Base-by-base conservation (phyloP, 2,329 filamentous ascomycete genomes). In the Fusarium ambrosium region DNA sequence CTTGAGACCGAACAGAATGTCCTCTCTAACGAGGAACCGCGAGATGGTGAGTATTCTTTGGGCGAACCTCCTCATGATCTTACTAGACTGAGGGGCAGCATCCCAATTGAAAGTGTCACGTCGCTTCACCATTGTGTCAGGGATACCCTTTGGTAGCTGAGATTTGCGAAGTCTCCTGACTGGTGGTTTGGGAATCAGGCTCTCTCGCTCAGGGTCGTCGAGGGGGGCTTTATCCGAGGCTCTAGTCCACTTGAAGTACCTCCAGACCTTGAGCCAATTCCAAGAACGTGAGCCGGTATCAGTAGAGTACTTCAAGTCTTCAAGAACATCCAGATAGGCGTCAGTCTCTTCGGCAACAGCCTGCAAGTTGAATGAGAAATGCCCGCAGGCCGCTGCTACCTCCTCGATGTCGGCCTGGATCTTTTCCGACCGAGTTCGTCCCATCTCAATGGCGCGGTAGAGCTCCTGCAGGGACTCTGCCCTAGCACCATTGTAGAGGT, bases 371-470 rank as follows among this genome's bases (percentile, higher is more conserved):
- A 97, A 98, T 80, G 94, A 96, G 80, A 98, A 99, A 83, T 98
- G 95, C 0, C 97, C 96, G 79, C 97, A 99, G 66, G 95, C 97
- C n/a, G 97, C 96, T 45, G 96, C 95, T 13, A 98, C 95, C 82
- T 99, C 97, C 81, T 99, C 97, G 67, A 98, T 95, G 81, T 98
- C 97, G 3, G 96, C 97, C 80, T 97, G 93, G 10, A 96, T 89
- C 71, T 93, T 93, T 62, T 94, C 88, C 0, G 93, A 92, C 48
- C 91, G 89, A 4, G 91, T 86, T 68, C 90, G 90, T 13, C 90
- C 90, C 43, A 95, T 87, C 77, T 95, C 92, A 70, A 95, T 95
- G 62, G 90, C 93, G 72, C 90, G 91, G 82, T 99, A 98, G 1
- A 99, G 87, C 67, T 93, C 89, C 66, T 92, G 88, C 8, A 99